phyloP scores from a whole-genome alignment of 1,284 basidiomycete genomes.

The Ganoderma multipileum region DNA sequence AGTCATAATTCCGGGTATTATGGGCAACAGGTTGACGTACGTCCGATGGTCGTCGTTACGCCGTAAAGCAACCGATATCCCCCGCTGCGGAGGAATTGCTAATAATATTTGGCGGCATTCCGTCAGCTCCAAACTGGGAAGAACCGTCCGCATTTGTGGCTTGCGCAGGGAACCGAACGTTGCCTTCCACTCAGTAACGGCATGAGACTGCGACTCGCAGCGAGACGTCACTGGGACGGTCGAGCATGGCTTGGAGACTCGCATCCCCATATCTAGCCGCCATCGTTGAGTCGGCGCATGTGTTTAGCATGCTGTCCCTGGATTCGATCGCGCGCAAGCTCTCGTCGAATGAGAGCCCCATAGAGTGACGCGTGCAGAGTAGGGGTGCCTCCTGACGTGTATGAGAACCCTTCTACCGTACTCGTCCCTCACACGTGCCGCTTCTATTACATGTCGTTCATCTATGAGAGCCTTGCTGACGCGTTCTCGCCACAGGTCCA shows the following conservation, averaged over 20 bases:
- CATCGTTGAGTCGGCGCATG: not conserved
- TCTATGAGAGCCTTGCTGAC: slow-evolving; percentile 7
- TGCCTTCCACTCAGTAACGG: not conserved
- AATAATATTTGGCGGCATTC: not conserved
- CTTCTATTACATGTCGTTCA: slow-evolving; percentile 3
- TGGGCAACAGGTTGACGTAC: not conserved
- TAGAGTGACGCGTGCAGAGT: not conserved
- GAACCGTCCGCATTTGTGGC: not conserved
- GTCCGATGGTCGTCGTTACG: not conserved
- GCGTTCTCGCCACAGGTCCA: slow-evolving; percentile 57
- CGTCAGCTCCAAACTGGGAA: not conserved
- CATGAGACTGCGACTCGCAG: not conserved
- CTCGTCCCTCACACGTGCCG: not conserved
- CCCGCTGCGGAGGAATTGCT: not conserved
- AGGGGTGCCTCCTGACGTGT: not conserved
- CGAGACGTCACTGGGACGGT: not conserved
- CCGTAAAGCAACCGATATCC: not conserved
- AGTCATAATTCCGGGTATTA: not conserved
- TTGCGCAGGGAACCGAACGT: not conserved
- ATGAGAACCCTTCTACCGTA: not conserved
- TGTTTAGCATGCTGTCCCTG: not conserved
- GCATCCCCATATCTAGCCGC: slow-evolving; percentile 2
- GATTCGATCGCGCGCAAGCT: not conserved
- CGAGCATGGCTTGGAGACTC: not conserved
- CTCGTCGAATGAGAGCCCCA: not conserved